Evolutionary conservation across 176 grass and related monocot genomes (phyloP).

Genomic region (Hsuehochloa calcarea): DNA sequence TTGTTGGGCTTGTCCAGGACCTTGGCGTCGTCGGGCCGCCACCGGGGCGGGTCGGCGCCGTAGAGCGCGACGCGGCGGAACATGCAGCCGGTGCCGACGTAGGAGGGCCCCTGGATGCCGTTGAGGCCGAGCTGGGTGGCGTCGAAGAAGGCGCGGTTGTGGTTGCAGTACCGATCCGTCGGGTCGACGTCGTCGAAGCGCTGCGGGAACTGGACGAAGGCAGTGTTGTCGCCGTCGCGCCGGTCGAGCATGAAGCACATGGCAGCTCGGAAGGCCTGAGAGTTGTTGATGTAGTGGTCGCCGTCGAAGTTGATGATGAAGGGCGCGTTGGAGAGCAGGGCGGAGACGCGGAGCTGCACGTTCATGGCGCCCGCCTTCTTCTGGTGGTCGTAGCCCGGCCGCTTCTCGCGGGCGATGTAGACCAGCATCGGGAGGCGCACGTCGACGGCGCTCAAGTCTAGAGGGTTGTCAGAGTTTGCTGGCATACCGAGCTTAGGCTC

Average conservation of each 20-base stretch:
- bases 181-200: conserved; percentile 76
- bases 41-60: background rate
- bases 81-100: conserved; percentile 19
- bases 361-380: conserved; percentile 25
- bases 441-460: conserved; percentile 7
- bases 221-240: conserved; percentile 45
- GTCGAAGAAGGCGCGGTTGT: conserved; percentile 72
- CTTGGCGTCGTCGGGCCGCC: background rate
- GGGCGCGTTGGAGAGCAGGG: conserved; percentile 3
- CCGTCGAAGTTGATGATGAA: conserved; percentile 22
- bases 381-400: background rate
- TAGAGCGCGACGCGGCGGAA: conserved; percentile 6
- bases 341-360: background rate
- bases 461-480: background rate
- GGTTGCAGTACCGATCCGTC: conserved; percentile 64
- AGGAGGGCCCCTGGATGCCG: conserved; percentile 37
- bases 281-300: conserved; percentile 25
- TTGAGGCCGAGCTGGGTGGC: conserved; percentile 61
- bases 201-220: conserved; percentile 79
- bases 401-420: conserved; percentile 12
- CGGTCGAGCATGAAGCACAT: conserved; percentile 19
- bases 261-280: background rate
- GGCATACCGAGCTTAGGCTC: background rate
- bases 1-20: background rate
- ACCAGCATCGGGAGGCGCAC: conserved; percentile 5